Percentiles rank a stretch among this genome's conserved stretches.
Conservation (phyloP, 2,329 filamentous ascomycete genomes). For the Pseudogymnoascus sp. region DNA sequence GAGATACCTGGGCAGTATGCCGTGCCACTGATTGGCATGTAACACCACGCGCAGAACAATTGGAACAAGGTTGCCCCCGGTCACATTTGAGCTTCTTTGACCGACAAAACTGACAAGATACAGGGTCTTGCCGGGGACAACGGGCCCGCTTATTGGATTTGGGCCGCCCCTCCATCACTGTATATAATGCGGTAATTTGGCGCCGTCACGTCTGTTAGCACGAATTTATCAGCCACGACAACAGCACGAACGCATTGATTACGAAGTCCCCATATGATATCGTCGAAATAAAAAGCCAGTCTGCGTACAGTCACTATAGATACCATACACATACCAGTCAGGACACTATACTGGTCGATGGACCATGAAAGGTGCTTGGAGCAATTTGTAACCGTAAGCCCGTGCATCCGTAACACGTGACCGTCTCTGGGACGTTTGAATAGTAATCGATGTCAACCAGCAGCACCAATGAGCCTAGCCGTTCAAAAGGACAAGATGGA, state of each 20-base stretch:
- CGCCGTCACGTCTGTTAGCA: background rate
- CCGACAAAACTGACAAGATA: constrained; percentile 23
- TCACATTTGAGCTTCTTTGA: constrained; percentile 24
- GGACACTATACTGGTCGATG: background rate
- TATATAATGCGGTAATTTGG: background rate
- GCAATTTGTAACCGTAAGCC: background rate
- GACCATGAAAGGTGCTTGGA: background rate
- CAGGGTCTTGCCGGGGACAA: constrained; percentile 21
- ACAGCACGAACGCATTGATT: background rate
- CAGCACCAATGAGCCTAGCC: background rate
- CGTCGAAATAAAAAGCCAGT: background rate
- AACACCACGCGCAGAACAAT: constrained; percentile 19
- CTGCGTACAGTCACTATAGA: background rate
- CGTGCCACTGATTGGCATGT: background rate
- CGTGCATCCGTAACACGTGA: background rate
- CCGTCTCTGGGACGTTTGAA: background rate
- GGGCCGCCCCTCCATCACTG: background rate
- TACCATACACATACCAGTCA: background rate
- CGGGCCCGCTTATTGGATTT: background rate
- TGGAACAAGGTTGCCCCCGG: constrained; percentile 22
- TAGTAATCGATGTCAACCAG: background rate
- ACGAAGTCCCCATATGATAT: background rate
- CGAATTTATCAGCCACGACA: background rate
- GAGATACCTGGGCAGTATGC: background rate
- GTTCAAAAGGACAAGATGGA: background rate